Conservation (phyloP, 1,284 basidiomycete species). For the Tilletia setariae region DNA sequence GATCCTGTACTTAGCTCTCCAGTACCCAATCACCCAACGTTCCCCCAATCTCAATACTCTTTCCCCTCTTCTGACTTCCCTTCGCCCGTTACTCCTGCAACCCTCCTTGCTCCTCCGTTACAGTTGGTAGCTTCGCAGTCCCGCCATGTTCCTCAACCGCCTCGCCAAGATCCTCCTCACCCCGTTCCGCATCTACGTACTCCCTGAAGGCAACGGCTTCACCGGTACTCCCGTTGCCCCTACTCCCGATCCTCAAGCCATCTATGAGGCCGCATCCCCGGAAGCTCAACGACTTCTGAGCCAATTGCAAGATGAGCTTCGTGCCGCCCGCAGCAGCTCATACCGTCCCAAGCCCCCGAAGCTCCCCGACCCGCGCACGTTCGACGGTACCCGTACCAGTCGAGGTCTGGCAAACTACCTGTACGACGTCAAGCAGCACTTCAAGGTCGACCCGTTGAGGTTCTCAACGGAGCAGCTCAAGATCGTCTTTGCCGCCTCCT, state of each 20-base stretch:
- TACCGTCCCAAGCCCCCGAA: background rate
- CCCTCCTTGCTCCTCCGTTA: too few species aligned
- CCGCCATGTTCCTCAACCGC: background rate
- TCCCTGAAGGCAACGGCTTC: background rate
- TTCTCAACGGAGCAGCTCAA: conserved; percentile 12
- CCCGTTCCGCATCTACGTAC: conserved; percentile 1
- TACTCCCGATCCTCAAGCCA: background rate
- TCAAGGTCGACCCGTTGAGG: too few species aligned
- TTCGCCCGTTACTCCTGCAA: too few species aligned
- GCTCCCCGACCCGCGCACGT: background rate
- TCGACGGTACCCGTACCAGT: background rate
- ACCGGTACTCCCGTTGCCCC: background rate
- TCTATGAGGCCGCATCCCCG: background rate
- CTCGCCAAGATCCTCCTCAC: background rate
- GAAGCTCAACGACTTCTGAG: background rate
- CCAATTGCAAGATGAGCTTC: background rate
- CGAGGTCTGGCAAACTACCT: conserved; percentile 4
- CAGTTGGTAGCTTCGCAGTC: too few species aligned
- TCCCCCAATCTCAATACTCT: too few species aligned
- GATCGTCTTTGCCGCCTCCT: conserved; percentile 10
- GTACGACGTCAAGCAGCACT: conserved; percentile 15
- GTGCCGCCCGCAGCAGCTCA: background rate
- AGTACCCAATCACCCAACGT: too few species aligned
- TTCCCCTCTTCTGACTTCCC: too few species aligned
- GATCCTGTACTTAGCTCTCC: too few species aligned